These are phyloP conservation scores for Quercus dentata DNA, from an alignment of 306 rosid genomes.

Conservation along the genomic window DNA sequence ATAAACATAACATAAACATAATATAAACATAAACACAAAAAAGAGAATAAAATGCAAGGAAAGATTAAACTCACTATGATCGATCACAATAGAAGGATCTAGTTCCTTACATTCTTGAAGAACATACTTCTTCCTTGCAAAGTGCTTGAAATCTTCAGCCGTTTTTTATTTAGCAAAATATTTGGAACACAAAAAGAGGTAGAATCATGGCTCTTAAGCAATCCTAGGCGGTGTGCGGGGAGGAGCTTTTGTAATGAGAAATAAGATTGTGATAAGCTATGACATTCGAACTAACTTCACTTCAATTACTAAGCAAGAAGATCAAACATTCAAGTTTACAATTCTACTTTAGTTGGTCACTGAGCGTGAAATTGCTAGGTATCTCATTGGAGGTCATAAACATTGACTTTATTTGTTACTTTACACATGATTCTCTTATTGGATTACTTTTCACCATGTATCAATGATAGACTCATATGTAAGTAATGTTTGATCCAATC, in stretches of 20 bases:
- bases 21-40: no score
- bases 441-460: no score
- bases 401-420: neutral
- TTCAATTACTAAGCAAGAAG: slow-evolving; percentile 39
- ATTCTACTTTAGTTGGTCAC: slow-evolving; percentile 84
- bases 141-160: no score
- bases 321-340: slow-evolving; percentile 57
- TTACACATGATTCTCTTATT: neutral
- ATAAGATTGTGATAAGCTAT: slow-evolving; percentile 47
- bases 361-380: slow-evolving; percentile 77
- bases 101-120: no score
- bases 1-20: no score
- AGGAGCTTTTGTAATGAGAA: slow-evolving; percentile 55
- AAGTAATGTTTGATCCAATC: no score
- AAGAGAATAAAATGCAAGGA: no score
- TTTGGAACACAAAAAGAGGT: slow-evolving; percentile 45
- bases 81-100: no score
- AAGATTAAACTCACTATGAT: no score
- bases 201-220: slow-evolving; percentile 55
- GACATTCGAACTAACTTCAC: slow-evolving; percentile 84
- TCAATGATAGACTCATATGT: no score
- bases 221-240: slow-evolving; percentile 57
- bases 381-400: slow-evolving; percentile 67
- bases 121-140: no score
- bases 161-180: neutral